Percentiles rank a stretch among this genome's conserved stretches.
Conservation (phyloP, 441 rosid species). For the Sinapis alba region DNA sequence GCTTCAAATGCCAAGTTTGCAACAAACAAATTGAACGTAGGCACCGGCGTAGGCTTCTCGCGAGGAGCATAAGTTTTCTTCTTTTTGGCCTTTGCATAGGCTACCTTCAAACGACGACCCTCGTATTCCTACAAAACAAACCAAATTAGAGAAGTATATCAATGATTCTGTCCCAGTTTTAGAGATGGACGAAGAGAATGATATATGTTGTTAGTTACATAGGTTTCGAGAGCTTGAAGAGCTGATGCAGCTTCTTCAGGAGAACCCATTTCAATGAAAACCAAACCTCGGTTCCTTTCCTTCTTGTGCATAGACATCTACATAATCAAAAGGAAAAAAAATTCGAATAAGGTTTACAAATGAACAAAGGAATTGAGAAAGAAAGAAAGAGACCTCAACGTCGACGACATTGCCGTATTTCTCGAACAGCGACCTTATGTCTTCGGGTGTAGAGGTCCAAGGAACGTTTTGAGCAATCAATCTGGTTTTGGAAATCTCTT, state of each 20-base stretch:
- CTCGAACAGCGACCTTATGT: constrained; percentile 77
- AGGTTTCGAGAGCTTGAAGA: constrained; percentile 59
- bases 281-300: constrained; percentile 75
- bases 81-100: constrained; percentile 63
- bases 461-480: constrained; percentile 78
- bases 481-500: constrained; percentile 57
- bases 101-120: constrained; percentile 65
- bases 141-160: neutral
- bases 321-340: constrained; percentile 24
- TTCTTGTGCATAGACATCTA: constrained; percentile 81
- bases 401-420: constrained; percentile 70
- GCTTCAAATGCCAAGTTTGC: constrained; percentile 73
- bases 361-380: neutral
- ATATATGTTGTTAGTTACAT: constrained; percentile 44
- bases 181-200: neutral
- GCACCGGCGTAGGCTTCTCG: constrained; percentile 41
- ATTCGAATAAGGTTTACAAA: neutral
- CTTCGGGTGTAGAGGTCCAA: constrained; percentile 72
- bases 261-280: constrained; percentile 76
- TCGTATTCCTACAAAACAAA: constrained; percentile 59
- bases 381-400: constrained; percentile 70
- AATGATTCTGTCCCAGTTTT: neutral
- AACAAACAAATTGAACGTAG: constrained; percentile 71
- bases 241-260: constrained; percentile 74
- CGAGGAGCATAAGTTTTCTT: constrained; percentile 54